Evolutionary conservation across 164 flowering plant genomes (phyloP).

Genomic region (Protea cynaroides): DNA sequence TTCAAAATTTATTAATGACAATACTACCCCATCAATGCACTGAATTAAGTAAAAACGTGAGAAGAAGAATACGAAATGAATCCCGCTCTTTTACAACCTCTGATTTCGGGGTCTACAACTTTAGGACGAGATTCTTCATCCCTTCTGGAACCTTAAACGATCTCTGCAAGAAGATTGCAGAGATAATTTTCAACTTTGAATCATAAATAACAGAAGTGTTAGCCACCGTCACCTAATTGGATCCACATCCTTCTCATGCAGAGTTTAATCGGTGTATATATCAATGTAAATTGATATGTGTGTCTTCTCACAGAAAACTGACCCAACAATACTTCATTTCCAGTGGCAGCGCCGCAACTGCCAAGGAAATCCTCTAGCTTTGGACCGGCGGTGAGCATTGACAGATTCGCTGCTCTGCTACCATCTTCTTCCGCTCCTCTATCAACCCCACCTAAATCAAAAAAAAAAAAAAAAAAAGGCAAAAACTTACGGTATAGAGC

Average conservation of each 20-base stretch:
- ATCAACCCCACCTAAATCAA: slow-evolving; percentile 10
- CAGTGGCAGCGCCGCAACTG: slow-evolving; percentile 8
- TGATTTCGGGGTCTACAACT: too few relatives aligned
- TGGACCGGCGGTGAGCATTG: slow-evolving; percentile 30
- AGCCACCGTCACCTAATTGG: slow-evolving; percentile 4
- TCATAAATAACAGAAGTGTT: slow-evolving; percentile 26
- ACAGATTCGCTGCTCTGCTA: slow-evolving; percentile 21
- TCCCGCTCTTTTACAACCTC: too few relatives aligned
- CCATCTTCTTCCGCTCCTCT: slow-evolving; percentile 10
- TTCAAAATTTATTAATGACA: too few relatives aligned
- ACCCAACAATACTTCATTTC: not conserved
- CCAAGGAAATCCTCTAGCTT: slow-evolving; percentile 78
- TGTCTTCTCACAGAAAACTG: slow-evolving; percentile 18
- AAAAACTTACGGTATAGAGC: not conserved
- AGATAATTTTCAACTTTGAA: slow-evolving; percentile 52
- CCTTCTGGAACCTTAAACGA: too few relatives aligned
- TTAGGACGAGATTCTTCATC: too few relatives aligned
- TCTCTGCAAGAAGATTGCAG: slow-evolving; percentile 50
- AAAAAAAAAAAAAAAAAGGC: not conserved
- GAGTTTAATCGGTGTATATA: too few relatives aligned
- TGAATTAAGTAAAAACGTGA: too few relatives aligned
- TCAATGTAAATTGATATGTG: too few relatives aligned
- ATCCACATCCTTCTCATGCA: too few relatives aligned
- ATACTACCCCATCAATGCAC: too few relatives aligned
- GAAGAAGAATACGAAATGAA: too few relatives aligned